A percentile compares a stretch with the other conserved stretches of the same genome.
These are phyloP conservation scores for Mallotus repandus DNA, from an alignment of 441 rosid genomes.

Conservation along the genomic window DNA sequence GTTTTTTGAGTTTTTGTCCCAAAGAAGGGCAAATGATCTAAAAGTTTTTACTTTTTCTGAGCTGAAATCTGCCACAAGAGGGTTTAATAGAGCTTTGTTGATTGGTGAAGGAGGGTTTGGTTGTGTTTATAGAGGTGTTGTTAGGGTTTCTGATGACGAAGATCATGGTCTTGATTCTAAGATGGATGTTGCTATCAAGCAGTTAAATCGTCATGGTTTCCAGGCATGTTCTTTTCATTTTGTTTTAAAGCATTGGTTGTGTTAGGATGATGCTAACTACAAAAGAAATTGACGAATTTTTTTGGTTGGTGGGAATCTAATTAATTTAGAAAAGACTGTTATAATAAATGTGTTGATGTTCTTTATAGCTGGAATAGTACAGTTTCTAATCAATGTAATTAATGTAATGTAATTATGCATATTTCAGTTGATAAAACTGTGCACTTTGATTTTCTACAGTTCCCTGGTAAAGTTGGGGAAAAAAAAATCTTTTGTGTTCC, in stretches of 20 bases:
- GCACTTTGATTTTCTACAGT: no score
- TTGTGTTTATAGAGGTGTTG: conserved; percentile 79
- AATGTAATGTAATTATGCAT: not conserved
- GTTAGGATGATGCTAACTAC: not conserved
- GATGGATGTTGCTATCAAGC: conserved; percentile 77
- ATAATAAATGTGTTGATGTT: not conserved
- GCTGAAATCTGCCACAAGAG: conserved; percentile 71
- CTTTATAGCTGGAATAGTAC: not conserved
- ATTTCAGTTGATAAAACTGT: not conserved
- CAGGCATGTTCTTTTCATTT: conserved; percentile 61
- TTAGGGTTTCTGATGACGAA: conserved; percentile 48
- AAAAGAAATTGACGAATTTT: not conserved
- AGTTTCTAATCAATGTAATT: not conserved
- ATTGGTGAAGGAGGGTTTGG: conserved; percentile 97
- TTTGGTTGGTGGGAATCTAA: not conserved
- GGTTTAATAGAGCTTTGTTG: conserved; percentile 69
- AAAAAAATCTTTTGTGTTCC: not conserved
- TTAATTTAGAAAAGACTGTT: conserved; percentile 7
- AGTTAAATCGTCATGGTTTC: conserved; percentile 76
- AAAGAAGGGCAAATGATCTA: conserved; percentile 74
- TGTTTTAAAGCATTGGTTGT: not conserved
- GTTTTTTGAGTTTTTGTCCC: conserved; percentile 51
- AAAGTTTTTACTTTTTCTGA: conserved; percentile 56
- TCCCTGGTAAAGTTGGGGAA: not conserved
- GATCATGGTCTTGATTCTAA: conserved; percentile 45